These are phyloP conservation scores for Sporothrix phasma DNA, from an alignment of 2,329 filamentous ascomycete species.

Conservation along the genomic window DNA sequence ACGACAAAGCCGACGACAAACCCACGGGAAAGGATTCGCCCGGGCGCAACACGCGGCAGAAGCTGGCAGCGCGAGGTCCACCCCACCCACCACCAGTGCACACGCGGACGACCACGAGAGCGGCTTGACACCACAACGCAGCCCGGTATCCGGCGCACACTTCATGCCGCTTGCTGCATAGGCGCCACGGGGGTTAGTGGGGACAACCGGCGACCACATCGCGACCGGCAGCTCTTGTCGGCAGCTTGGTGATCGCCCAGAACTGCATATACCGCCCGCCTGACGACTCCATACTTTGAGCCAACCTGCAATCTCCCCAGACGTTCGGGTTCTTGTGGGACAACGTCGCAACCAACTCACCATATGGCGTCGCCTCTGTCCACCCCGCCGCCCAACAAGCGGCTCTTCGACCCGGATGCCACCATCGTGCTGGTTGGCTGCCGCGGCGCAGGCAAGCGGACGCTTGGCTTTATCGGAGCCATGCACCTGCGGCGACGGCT, in stretches of 20 bases:
- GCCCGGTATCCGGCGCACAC: neutral
- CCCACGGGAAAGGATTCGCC: neutral
- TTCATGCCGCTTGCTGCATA: slow-evolving; percentile 2
- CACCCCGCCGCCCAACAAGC: slow-evolving; percentile 28
- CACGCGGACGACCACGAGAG: neutral
- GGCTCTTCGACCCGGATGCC: slow-evolving; percentile 46
- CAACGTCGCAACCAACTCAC: neutral
- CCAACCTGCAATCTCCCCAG: neutral
- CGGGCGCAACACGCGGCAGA: neutral
- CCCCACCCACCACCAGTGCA: neutral
- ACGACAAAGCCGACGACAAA: neutral
- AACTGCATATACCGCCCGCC: neutral
- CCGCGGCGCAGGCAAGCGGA: slow-evolving; percentile 61
- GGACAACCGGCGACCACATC: neutral
- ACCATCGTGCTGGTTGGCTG: slow-evolving; percentile 64
- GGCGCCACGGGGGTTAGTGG: neutral
- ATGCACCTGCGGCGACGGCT: slow-evolving; percentile 56
- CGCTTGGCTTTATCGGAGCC: slow-evolving; percentile 61
- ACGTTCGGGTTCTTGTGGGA: neutral
- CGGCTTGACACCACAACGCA: neutral
- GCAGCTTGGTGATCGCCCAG: neutral
- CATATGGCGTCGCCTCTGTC: slow-evolving; percentile 6
- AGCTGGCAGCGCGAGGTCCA: neutral
- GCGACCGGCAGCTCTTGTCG: slow-evolving; percentile 5
- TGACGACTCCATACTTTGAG: neutral